Evolutionary conservation across 306 rosid species (phyloP).

Genomic region (Castanopsis chinensis): DNA sequence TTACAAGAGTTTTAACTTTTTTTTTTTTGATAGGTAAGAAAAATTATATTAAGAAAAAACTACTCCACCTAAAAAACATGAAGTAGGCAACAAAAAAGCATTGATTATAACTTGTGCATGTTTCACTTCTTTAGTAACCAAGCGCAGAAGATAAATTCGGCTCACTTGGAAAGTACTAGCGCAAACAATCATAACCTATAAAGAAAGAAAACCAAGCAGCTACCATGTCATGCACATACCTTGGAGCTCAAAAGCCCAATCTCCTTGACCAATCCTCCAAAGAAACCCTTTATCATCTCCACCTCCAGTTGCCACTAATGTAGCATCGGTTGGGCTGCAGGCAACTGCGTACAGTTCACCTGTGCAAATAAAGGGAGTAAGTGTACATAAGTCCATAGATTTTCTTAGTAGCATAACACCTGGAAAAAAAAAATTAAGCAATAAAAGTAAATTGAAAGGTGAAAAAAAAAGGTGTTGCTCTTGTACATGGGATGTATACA

Average conservation of each 20-base stretch:
- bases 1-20: background rate
- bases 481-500: too few relatives aligned
- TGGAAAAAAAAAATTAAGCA: background rate
- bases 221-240: conserved; percentile 37
- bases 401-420: background rate
- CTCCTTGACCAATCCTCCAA: conserved; percentile 82
- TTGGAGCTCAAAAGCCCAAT: conserved; percentile 76
- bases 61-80: background rate
- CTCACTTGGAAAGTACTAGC: background rate
- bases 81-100: conserved; percentile 3
- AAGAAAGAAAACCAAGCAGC: conserved; percentile 10
- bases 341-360: conserved; percentile 77
- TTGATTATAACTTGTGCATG: conserved; percentile 1
- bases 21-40: too few relatives aligned
- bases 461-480: too few relatives aligned
- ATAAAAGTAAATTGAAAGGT: too few relatives aligned
- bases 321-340: conserved; percentile 72
- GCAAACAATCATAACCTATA: background rate
- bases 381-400: conserved; percentile 8
- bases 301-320: conserved; percentile 87
- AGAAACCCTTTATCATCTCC: conserved; percentile 87
- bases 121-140: background rate
- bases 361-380: conserved; percentile 28
- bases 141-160: background rate
- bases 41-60: too few relatives aligned